phyloP scores from a whole-genome alignment of 2,329 filamentous ascomycete species.

The Ceratocystis diversiconidia region DNA sequence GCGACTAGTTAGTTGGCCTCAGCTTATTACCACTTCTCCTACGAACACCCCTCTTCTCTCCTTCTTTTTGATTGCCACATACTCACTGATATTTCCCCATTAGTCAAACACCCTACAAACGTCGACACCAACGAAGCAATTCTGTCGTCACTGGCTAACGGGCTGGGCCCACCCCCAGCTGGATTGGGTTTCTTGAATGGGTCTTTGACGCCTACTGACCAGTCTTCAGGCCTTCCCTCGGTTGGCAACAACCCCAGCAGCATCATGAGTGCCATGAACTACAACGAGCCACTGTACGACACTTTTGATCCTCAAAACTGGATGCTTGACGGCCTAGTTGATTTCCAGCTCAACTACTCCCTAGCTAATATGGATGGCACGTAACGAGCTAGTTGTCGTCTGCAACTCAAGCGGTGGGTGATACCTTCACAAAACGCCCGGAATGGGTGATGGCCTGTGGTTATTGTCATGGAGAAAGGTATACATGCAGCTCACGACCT shows the following conservation, averaged over 20 bases:
- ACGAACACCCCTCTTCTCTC: neutral
- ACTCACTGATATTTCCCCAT: neutral
- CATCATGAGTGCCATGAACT: constrained; percentile 38
- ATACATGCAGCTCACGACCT: neutral
- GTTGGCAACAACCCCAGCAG: constrained; percentile 28
- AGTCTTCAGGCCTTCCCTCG: constrained; percentile 27
- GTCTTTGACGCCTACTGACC: constrained; percentile 37
- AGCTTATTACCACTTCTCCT: neutral
- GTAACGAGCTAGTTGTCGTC: neutral
- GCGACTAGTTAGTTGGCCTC: neutral
- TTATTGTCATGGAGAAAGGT: neutral
- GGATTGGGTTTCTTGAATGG: constrained; percentile 37
- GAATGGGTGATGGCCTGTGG: neutral
- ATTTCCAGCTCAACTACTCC: constrained; percentile 56
- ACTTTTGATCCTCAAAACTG: constrained; percentile 88
- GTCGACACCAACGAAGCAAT: constrained; percentile 61
- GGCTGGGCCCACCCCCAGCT: constrained; percentile 36
- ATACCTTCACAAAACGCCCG: neutral
- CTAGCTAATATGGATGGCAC: constrained; percentile 27
- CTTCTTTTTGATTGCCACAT: neutral
- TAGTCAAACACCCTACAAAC: constrained; percentile 68
- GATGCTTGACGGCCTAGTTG: constrained; percentile 76
- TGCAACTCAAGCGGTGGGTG: neutral
- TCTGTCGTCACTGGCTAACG: constrained; percentile 47
- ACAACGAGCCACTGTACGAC: constrained; percentile 60